Evolutionary conservation across 148 eudicot species (phyloP).

Genomic region (Vaccinium macrocarpon): DNA sequence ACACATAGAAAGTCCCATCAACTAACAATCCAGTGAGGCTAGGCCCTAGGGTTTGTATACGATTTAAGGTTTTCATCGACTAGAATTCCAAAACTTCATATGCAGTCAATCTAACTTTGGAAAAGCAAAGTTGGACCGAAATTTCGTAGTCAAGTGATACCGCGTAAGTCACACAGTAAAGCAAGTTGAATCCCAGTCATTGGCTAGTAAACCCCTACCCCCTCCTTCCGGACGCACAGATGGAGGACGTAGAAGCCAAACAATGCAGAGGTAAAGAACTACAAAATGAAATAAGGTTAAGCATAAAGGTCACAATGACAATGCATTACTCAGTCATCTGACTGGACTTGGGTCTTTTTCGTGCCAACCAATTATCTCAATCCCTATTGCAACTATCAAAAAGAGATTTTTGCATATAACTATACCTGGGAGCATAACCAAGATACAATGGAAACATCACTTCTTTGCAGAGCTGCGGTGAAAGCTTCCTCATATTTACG

Average conservation of each 20-base stretch:
- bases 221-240: neutral
- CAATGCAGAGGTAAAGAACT: neutral
- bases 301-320: neutral
- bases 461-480: conserved; percentile 89
- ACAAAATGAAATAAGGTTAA: neutral
- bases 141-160: neutral
- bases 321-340: neutral
- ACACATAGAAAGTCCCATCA: neutral
- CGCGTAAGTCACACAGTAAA: neutral
- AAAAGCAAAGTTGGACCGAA: neutral
- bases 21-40: neutral
- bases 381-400: neutral
- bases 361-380: neutral
- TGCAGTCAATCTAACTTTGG: neutral
- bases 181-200: neutral
- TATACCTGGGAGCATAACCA: conserved; percentile 97
- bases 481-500: conserved; percentile 90
- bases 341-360: too few species aligned
- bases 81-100: neutral
- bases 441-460: conserved; percentile 85
- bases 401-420: neutral
- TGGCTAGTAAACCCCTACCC: neutral
- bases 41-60: neutral
- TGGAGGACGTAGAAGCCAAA: neutral
- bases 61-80: neutral